Base-by-base conservation (phyloP, 441 rosid species). In the California macrophylla region DNA sequence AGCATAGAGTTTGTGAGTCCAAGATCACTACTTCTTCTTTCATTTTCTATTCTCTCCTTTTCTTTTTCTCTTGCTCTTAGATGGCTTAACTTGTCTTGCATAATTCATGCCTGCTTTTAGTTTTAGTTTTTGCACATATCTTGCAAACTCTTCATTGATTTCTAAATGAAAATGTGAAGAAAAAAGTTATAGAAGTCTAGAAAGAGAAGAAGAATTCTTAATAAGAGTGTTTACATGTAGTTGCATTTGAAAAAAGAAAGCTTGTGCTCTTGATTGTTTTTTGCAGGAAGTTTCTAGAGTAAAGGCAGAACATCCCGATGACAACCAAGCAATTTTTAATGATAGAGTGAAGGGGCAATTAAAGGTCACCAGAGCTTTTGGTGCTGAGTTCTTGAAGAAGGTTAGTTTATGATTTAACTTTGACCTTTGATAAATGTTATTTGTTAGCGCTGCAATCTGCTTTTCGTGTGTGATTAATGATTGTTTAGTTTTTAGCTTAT, bases 341-440 rank as follows among this genome's bases (percentile, higher is more conserved):
- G 95, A 86, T 79, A 80, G 98, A 77, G 96, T 90, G 58, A 92
- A 92, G 82, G 96, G 96, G 47, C 96, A 90, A 72, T 76, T 92
- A 67, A 92, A 90, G 85, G 96, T 90, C 74, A 92, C 96, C 42
- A 80, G 98, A 79, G 96, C 98, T 34, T 92, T 92, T 67, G 98
- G 96, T 72, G 98, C 96, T 64, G 92, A 90, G 29, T 92, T 92
- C 84, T 83, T 92, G 69, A 92, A 92, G 86, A 92, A 87, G 93
- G 98, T 89, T 25, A 71, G 78, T 79, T 47, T 66, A 52, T 54
- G 6, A 67, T 38, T 26, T 42, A 69, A 64, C 26, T 71, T 61
- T 74, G 61, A 50, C 25, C 50, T 23, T 10, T 23, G 28, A 56
- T 56, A 56, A 20, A 56, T 6, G 28, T 21, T 56, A 56, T 21